Conservation (phyloP, 441 rosid species). For the Bruguiera hainesii region DNA sequence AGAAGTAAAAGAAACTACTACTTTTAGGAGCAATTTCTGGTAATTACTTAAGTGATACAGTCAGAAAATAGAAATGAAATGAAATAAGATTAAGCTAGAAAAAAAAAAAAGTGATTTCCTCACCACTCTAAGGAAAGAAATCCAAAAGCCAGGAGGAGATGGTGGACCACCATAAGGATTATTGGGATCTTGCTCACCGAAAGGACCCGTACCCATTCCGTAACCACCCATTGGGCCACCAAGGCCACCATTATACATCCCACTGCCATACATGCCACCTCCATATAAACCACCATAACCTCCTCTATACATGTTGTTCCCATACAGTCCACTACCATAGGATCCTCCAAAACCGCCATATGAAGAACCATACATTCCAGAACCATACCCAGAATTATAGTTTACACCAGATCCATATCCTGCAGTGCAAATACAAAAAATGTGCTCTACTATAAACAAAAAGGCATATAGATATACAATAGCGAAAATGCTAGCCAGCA, state of each 20-base stretch:
- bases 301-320: conserved; percentile 70
- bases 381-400: conserved; percentile 64
- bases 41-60: too few relatives aligned
- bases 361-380: conserved; percentile 63
- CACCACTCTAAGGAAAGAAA: conserved; percentile 91
- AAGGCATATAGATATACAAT: not conserved
- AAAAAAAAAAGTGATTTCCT: conserved; percentile 7
- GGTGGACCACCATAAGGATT: conserved; percentile 80
- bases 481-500: not conserved
- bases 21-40: not conserved
- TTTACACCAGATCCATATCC: conserved; percentile 62
- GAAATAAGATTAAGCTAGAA: not conserved
- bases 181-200: conserved; percentile 90
- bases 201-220: conserved; percentile 83
- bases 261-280: conserved; percentile 60
- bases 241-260: conserved; percentile 55
- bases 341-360: conserved; percentile 62
- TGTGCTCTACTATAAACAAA: conserved; percentile 12
- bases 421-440: conserved; percentile 25
- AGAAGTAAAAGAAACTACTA: too few relatives aligned
- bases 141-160: conserved; percentile 96
- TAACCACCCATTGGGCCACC: conserved; percentile 89
- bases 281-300: conserved; percentile 71
- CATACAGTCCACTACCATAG: conserved; percentile 71
- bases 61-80: not conserved